phyloP scores from a whole-genome alignment of 2,329 filamentous ascomycete species.

The Aspergillus eucalypticola region DNA sequence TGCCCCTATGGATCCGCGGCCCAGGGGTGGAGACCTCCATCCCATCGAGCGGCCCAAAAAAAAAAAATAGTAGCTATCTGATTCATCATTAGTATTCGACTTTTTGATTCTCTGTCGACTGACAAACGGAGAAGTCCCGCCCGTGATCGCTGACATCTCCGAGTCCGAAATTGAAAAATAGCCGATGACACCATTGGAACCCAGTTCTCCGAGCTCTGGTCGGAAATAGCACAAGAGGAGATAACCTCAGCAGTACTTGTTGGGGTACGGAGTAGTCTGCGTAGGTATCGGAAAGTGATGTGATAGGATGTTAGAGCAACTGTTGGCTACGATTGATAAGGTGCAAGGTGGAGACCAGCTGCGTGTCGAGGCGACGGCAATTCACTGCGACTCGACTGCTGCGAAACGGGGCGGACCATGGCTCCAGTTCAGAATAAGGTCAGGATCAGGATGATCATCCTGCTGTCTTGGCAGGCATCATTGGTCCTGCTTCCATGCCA shows the following conservation, averaged over 20 bases:
- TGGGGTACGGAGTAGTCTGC: neutral
- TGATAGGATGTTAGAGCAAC: neutral
- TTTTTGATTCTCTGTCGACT: too few species aligned
- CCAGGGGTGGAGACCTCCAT: neutral
- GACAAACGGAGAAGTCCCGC: neutral
- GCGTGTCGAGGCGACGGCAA: neutral
- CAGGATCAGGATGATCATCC: conserved; percentile 12
- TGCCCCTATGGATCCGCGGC: neutral
- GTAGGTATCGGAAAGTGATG: too few species aligned
- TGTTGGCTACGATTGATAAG: conserved; percentile 7
- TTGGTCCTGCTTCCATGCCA: conserved; percentile 12
- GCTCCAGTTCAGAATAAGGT: conserved; percentile 2
- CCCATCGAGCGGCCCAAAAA: neutral
- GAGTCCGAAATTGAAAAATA: neutral
- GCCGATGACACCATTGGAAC: neutral
- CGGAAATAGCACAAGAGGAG: neutral
- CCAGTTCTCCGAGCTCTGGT: neutral
- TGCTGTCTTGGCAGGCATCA: conserved; percentile 19
- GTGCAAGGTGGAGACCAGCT: neutral
- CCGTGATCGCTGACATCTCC: neutral
- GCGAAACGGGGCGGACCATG: conserved; percentile 5
- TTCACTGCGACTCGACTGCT: neutral
- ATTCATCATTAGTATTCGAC: neutral
- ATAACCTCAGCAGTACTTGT: neutral
- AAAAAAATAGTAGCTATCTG: neutral